phyloP scores from a whole-genome alignment of 139 green algal species.

The Chlorella sp. region DNA sequence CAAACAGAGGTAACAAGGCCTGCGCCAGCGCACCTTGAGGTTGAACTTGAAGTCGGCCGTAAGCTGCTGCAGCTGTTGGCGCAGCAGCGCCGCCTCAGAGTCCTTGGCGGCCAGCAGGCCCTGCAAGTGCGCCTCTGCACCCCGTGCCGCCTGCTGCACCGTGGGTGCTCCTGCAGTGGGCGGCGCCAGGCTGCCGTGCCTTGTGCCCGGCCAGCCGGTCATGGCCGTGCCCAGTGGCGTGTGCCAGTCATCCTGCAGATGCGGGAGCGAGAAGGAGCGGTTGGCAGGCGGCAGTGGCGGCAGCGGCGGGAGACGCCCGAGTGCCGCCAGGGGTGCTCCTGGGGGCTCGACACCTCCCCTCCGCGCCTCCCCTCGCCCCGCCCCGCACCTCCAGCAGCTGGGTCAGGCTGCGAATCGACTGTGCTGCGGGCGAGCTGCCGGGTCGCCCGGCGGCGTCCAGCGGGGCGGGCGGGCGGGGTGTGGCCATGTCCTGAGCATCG shows the following conservation, averaged over 20 bases:
- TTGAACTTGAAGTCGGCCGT: conserved; percentile 58
- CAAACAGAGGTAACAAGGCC: no score
- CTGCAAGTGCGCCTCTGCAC: background rate
- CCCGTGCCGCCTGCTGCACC: no score
- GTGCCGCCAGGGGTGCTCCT: background rate
- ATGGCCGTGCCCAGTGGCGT: conserved; percentile 10
- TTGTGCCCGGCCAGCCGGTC: background rate
- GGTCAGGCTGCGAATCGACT: background rate
- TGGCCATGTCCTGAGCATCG: background rate
- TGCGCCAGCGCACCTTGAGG: conserved; percentile 37
- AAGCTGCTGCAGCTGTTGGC: conserved; percentile 61
- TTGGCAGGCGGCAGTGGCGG: background rate
- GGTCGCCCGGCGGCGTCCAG: conserved; percentile 5
- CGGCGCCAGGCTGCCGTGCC: background rate
- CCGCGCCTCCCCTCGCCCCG: background rate
- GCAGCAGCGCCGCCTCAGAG: conserved; percentile 41
- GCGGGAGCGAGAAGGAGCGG: background rate
- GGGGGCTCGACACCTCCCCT: background rate
- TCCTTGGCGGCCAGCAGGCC: conserved; percentile 44
- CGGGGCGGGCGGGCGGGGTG: background rate
- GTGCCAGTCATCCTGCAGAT: conserved; percentile 23
- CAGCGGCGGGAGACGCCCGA: no score
- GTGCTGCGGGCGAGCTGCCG: background rate
- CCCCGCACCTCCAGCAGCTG: conserved; percentile 20
- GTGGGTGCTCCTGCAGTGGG: background rate